Conservation (phyloP, 2,329 filamentous ascomycete genomes). For the Ophiostoma australiae region DNA sequence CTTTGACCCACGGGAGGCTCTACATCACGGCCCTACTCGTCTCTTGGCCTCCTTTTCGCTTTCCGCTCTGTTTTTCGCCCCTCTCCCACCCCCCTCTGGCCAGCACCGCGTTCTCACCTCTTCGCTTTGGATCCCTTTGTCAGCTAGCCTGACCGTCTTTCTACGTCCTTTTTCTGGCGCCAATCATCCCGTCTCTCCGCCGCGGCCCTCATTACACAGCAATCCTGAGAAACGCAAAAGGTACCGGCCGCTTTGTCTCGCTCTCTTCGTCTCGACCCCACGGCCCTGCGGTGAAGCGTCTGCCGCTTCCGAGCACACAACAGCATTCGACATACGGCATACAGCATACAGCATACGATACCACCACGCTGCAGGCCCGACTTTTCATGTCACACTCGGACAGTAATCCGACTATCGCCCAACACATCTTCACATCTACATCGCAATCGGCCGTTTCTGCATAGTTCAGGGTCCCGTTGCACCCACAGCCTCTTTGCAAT, state of each 20-base stretch:
- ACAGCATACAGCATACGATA: neutral
- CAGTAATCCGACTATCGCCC: neutral
- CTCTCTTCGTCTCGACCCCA: slow-evolving; percentile 4
- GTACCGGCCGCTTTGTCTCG: slow-evolving; percentile 3
- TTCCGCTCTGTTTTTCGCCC: neutral
- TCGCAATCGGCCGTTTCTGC: neutral
- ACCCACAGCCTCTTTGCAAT: slow-evolving; percentile 18
- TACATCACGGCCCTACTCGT: neutral
- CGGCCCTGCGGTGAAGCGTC: slow-evolving; percentile 10
- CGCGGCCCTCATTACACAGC: slow-evolving; percentile 1
- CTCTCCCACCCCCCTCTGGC: neutral
- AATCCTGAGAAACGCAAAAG: neutral
- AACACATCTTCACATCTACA: neutral
- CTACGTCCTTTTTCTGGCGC: slow-evolving; percentile 6
- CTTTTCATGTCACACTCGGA: neutral
- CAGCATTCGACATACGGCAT: neutral
- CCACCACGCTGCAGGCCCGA: neutral
- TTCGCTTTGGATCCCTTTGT: slow-evolving; percentile 13
- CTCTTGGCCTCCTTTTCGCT: neutral
- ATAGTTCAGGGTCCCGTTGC: neutral
- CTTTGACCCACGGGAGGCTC: neutral
- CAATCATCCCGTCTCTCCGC: neutral
- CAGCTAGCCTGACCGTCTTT: slow-evolving; percentile 5
- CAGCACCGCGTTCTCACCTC: slow-evolving; percentile 11
- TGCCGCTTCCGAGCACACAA: neutral